Evolutionary conservation across 2,329 filamentous ascomycete genomes (phyloP).

Genomic region (Clonostachys rosea): DNA sequence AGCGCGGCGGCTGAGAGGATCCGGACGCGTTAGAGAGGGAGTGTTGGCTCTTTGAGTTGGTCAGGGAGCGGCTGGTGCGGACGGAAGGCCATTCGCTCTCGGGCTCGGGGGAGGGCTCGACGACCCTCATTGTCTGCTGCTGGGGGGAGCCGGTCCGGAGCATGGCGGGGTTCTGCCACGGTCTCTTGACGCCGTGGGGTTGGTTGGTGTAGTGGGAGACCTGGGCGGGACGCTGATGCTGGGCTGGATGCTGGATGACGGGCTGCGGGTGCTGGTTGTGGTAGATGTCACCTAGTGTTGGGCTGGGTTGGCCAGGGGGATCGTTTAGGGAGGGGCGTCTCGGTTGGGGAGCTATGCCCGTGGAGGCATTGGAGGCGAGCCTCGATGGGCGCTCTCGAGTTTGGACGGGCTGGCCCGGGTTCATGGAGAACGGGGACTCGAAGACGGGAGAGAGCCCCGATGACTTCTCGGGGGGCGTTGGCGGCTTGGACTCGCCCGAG

Average conservation of each 20-base stretch:
- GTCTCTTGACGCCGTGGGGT: too few species aligned
- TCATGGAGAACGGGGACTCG: conserved; percentile 32
- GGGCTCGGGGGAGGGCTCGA: conserved; percentile 23
- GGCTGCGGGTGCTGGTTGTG: conserved; percentile 6
- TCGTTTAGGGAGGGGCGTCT: conserved; percentile 6
- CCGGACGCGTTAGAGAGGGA: neutral
- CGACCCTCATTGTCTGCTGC: conserved; percentile 30
- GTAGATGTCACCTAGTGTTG: conserved; percentile 29
- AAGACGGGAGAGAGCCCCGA: conserved; percentile 40
- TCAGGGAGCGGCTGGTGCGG: conserved; percentile 8
- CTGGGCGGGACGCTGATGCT: too few species aligned
- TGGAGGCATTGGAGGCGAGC: conserved; percentile 23
- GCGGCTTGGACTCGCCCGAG: conserved; percentile 2
- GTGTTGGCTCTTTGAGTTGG: conserved; percentile 11
- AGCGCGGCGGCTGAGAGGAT: neutral
- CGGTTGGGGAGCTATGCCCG: conserved; percentile 9
- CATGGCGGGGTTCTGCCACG: conserved; percentile 4
- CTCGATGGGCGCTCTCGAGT: conserved; percentile 11
- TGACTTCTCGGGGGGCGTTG: conserved; percentile 10
- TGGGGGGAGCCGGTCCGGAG: conserved; percentile 12
- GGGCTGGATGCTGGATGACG: too few species aligned
- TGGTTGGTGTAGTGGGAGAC: too few species aligned
- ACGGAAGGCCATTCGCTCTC: conserved; percentile 6
- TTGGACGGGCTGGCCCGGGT: neutral
- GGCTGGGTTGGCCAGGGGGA: conserved; percentile 33